phyloP scores from a whole-genome alignment of 2,329 filamentous ascomycete species.

The Colletotrichum navitas region DNA sequence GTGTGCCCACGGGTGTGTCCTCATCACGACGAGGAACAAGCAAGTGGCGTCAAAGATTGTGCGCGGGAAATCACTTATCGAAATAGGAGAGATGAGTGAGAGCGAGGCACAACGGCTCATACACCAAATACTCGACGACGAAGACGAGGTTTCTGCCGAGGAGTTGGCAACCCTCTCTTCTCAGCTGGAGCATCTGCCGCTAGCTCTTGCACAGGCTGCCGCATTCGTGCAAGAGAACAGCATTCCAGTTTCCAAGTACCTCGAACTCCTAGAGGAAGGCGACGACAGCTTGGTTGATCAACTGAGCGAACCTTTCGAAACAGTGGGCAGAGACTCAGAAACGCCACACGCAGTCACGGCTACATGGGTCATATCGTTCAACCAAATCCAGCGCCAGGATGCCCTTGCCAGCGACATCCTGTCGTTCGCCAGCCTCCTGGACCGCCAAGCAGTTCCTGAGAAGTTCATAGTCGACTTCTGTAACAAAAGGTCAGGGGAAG shows the following conservation, averaged over 20 bases:
- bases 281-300: constrained; percentile 41
- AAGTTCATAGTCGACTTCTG: constrained; percentile 44
- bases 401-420: constrained; percentile 53
- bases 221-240: neutral
- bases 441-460: constrained; percentile 52
- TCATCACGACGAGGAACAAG: constrained; percentile 42
- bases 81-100: neutral
- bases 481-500: no score
- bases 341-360: constrained; percentile 45
- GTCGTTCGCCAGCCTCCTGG: constrained; percentile 59
- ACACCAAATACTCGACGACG: neutral
- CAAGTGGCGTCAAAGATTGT: neutral
- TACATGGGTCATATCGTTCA: constrained; percentile 49
- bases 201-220: constrained; percentile 7
- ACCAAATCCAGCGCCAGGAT: constrained; percentile 49
- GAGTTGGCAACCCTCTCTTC: neutral
- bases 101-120: neutral
- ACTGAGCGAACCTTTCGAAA: constrained; percentile 47
- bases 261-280: constrained; percentile 46
- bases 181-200: neutral
- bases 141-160: no score
- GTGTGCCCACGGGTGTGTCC: constrained; percentile 47
- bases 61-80: neutral
- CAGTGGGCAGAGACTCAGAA: constrained; percentile 46
- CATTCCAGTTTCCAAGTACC: neutral